Evolutionary conservation across 805 yeast genomes (phyloP).

Genomic region (Cyberlindnera mississippiensis): DNA sequence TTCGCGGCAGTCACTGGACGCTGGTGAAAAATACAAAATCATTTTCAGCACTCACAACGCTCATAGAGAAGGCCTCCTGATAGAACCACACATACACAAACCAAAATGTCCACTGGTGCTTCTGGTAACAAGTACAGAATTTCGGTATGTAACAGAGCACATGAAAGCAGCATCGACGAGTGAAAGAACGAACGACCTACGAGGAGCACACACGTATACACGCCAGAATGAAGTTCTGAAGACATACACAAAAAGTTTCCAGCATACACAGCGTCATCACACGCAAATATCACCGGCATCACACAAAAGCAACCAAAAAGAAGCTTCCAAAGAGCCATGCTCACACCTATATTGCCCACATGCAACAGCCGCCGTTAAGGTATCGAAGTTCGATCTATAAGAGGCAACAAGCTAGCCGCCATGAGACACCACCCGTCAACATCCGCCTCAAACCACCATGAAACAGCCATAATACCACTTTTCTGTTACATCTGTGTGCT

Average conservation of each 20-base stretch:
- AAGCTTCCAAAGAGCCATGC: too few species aligned
- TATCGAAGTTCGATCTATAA: too few species aligned
- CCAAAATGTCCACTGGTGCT: slow-evolving; percentile 87
- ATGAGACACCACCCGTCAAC: too few species aligned
- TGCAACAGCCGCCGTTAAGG: too few species aligned
- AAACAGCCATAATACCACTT: background rate
- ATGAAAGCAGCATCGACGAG: slow-evolving; percentile 2
- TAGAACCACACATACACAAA: slow-evolving; percentile 17
- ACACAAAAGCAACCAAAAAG: too few species aligned
- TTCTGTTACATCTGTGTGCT: too few species aligned
- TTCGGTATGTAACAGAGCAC: slow-evolving; percentile 68
- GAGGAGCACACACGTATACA: background rate
- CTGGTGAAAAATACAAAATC: slow-evolving; percentile 22
- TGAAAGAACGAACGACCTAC: background rate
- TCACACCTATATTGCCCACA: too few species aligned
- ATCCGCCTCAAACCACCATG: too few species aligned
- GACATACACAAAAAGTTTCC: background rate
- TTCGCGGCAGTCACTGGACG: slow-evolving; percentile 19
- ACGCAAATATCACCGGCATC: too few species aligned
- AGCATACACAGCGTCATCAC: too few species aligned
- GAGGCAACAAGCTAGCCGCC: background rate
- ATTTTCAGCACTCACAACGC: slow-evolving; percentile 15
- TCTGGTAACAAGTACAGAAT: slow-evolving; percentile 99
- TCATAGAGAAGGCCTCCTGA: slow-evolving; percentile 1
- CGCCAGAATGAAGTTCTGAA: background rate